Conservation (phyloP, 2,329 filamentous ascomycete genomes). For the Sarocladium brachiariae region DNA sequence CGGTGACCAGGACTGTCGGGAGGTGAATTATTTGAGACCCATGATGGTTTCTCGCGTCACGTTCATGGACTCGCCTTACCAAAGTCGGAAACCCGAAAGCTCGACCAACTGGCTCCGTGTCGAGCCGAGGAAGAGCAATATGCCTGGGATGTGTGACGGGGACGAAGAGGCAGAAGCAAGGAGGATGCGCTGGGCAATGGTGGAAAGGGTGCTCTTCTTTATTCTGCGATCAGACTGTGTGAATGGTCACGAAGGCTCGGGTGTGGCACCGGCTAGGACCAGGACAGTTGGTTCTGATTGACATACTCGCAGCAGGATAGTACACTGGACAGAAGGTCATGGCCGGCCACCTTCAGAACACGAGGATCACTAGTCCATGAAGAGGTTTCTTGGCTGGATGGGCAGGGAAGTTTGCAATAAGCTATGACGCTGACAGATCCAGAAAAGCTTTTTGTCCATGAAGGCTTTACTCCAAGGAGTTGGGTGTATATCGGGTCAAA, state of each 20-base stretch:
- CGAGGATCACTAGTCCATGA: too few species aligned
- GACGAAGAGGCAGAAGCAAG: slow-evolving; percentile 18
- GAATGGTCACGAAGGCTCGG: slow-evolving; percentile 14
- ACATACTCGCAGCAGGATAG: not conserved
- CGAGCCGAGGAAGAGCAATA: slow-evolving; percentile 14
- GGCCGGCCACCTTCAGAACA: too few species aligned
- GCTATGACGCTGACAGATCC: too few species aligned
- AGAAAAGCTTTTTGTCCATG: too few species aligned
- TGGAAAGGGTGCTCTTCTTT: slow-evolving; percentile 31
- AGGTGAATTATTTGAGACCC: slow-evolving; percentile 27
- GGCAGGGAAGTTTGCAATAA: too few species aligned
- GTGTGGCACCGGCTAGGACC: not conserved
- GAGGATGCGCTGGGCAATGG: slow-evolving; percentile 30
- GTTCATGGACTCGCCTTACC: slow-evolving; percentile 29
- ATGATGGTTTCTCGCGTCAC: slow-evolving; percentile 31
- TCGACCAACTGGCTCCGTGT: slow-evolving; percentile 25
- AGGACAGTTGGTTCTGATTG: not conserved
- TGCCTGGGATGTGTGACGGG: not conserved
- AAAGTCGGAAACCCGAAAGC: slow-evolving; percentile 14
- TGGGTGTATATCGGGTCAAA: too few species aligned
- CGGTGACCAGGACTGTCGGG: slow-evolving; percentile 26
- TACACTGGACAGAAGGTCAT: too few species aligned
- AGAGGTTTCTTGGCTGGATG: too few species aligned
- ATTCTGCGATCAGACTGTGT: slow-evolving; percentile 28
- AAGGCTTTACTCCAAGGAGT: too few species aligned